Evolutionary conservation across 148 eudicot species (phyloP).

Genomic region (Vaccinium corymbosum): DNA sequence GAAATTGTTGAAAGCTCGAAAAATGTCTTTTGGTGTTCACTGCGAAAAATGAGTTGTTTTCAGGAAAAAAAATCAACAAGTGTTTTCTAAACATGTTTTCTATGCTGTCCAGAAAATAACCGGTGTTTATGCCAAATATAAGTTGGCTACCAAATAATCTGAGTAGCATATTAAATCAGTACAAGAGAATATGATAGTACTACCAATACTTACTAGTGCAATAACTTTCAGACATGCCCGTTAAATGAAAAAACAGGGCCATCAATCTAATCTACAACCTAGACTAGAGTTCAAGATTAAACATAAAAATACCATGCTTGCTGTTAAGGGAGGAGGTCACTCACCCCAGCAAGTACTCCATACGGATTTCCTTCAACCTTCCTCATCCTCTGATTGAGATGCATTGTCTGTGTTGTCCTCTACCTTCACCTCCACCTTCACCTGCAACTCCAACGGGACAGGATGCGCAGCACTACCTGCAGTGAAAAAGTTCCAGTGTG

Average conservation of each 20-base stretch:
- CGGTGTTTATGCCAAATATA: not conserved
- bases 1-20: not conserved
- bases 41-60: not conserved
- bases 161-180: not conserved
- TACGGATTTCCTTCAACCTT: constrained; percentile 17
- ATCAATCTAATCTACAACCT: not conserved
- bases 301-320: not conserved
- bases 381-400: constrained; percentile 32
- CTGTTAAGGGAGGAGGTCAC: constrained; percentile 13
- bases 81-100: not conserved
- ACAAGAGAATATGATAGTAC: not conserved
- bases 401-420: constrained; percentile 9
- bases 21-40: not conserved
- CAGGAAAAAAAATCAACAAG: not conserved
- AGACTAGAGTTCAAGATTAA: not conserved
- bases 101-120: not conserved
- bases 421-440: constrained; percentile 24
- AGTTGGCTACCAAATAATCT: not conserved
- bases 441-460: constrained; percentile 23
- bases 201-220: not conserved
- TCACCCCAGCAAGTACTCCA: constrained; percentile 18
- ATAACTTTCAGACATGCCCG: not conserved
- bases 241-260: not conserved
- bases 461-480: constrained; percentile 26
- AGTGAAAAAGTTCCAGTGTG: not conserved